Percentiles rank a stretch among this genome's conserved stretches.
phyloP scores from a whole-genome alignment of 208 protist genomes.

The Leishmania tarentolae region DNA sequence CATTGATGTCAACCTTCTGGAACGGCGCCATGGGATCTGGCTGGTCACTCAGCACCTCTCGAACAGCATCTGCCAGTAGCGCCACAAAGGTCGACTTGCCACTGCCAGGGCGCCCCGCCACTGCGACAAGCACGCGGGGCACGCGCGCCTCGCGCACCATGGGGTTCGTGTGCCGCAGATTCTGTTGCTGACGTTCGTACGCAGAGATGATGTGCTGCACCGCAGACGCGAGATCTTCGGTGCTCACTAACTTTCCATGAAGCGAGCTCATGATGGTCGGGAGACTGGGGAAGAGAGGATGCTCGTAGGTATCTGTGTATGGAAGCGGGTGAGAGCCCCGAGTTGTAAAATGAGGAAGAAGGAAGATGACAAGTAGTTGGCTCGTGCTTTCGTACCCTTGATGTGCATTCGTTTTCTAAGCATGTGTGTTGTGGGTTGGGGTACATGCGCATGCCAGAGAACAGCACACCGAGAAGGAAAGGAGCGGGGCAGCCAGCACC shows the following conservation, averaged over 20 bases:
- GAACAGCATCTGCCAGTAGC: slow-evolving; percentile 47
- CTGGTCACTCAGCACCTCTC: slow-evolving; percentile 21
- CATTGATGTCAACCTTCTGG: slow-evolving; percentile 11
- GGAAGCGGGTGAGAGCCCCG: background rate
- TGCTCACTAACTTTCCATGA: slow-evolving; percentile 7
- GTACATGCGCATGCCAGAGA: background rate
- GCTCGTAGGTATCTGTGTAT: background rate
- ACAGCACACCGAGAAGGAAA: background rate
- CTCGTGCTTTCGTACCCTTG: background rate
- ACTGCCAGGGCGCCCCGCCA: slow-evolving; percentile 75
- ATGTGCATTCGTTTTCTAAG: background rate
- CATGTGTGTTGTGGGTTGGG: background rate
- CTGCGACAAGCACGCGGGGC: slow-evolving; percentile 62
- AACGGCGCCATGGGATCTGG: slow-evolving; percentile 17
- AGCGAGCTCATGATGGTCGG: slow-evolving; percentile 10
- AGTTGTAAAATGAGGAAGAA: background rate
- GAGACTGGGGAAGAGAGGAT: background rate
- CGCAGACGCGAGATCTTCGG: slow-evolving; percentile 15
- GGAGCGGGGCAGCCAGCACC: background rate
- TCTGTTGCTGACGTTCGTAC: slow-evolving; percentile 25
- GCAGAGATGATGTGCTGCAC: slow-evolving; percentile 26
- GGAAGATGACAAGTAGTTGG: slow-evolving; percentile 9
- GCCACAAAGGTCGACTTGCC: slow-evolving; percentile 68
- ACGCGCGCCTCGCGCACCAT: slow-evolving; percentile 23
- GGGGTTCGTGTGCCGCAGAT: slow-evolving; percentile 24